phyloP scores from a whole-genome alignment of 805 yeast species.

The Yamadazyma philogaea region DNA sequence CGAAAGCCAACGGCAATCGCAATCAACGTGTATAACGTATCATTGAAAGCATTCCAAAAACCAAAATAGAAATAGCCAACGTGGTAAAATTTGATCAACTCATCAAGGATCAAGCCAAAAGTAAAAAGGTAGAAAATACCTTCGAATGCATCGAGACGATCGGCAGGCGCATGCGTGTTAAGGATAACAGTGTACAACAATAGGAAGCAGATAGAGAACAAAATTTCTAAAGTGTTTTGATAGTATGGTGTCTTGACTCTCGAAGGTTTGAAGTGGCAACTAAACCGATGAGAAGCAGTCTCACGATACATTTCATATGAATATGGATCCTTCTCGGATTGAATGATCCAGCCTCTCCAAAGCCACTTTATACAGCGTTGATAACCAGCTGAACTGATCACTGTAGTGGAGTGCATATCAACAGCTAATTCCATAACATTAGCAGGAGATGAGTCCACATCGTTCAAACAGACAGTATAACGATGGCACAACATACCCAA shows the following conservation, averaged over 20 bases:
- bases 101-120: conserved; percentile 64
- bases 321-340: conserved; percentile 64
- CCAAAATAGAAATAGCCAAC: conserved; percentile 71
- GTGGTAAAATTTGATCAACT: conserved; percentile 65
- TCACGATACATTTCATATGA: conserved; percentile 65
- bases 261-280: conserved; percentile 73
- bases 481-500: conserved; percentile 75
- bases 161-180: conserved; percentile 49
- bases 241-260: conserved; percentile 82
- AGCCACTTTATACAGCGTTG: conserved; percentile 86
- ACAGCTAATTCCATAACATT: conserved; percentile 83
- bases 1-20: conserved; percentile 54
- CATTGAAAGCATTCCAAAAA: conserved; percentile 79
- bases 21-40: conserved; percentile 58
- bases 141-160: conserved; percentile 46
- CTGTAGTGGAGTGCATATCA: conserved; percentile 74
- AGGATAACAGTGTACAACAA: conserved; percentile 59
- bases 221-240: conserved; percentile 71
- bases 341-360: conserved; percentile 93
- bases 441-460: conserved; percentile 58
- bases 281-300: conserved; percentile 51
- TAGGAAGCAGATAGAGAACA: conserved; percentile 62
- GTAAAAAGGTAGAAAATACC: conserved; percentile 61
- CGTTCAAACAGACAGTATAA: conserved; percentile 62
- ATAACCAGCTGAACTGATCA: conserved; percentile 77